Percentiles rank a stretch among this genome's conserved stretches.
Evolutionary conservation across 108 stramenopile species (phyloP).

Genomic region (Skeletonema tropicum): DNA sequence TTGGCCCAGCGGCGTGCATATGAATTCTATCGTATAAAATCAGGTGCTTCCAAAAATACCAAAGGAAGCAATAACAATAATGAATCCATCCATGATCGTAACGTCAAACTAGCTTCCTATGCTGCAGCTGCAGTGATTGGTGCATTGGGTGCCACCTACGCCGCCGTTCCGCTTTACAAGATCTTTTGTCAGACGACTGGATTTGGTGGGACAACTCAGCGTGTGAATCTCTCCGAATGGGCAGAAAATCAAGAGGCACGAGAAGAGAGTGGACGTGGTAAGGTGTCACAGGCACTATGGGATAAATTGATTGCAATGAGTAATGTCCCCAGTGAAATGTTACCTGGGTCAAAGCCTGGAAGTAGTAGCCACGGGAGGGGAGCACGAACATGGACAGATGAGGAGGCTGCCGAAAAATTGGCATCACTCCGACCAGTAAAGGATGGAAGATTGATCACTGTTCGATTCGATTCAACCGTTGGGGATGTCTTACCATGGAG

Average conservation of each 20-base stretch:
- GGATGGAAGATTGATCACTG: constrained; percentile 89
- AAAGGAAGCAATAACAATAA: constrained; percentile 35
- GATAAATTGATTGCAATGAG: constrained; percentile 42
- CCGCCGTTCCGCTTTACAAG: constrained; percentile 98
- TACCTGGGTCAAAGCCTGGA: constrained; percentile 14
- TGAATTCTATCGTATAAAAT: constrained; percentile 65
- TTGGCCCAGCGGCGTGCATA: constrained; percentile 65
- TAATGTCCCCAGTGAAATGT: constrained; percentile 55
- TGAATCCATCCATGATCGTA: constrained; percentile 62
- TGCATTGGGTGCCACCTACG: constrained; percentile 90
- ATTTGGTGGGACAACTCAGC: constrained; percentile 97
- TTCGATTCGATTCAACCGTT: constrained; percentile 95
- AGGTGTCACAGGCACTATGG: constrained; percentile 39
- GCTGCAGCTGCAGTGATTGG: constrained; percentile 78
- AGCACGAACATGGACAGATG: constrained; percentile 88
- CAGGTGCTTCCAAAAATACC: constrained; percentile 25
- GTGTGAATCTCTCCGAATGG: constrained; percentile 68
- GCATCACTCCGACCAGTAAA: constrained; percentile 83
- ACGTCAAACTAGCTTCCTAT: constrained; percentile 79
- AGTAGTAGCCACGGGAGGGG: constrained; percentile 39
- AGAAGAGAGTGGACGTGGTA: constrained; percentile 36
- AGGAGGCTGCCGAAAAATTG: constrained; percentile 82
- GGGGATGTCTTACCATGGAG: constrained; percentile 94
- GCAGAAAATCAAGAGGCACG: constrained; percentile 39
- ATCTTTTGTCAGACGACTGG: constrained; percentile 99